Base-by-base conservation (phyloP, 129 eudicot species). In the Helianthus tuberosus region DNA sequence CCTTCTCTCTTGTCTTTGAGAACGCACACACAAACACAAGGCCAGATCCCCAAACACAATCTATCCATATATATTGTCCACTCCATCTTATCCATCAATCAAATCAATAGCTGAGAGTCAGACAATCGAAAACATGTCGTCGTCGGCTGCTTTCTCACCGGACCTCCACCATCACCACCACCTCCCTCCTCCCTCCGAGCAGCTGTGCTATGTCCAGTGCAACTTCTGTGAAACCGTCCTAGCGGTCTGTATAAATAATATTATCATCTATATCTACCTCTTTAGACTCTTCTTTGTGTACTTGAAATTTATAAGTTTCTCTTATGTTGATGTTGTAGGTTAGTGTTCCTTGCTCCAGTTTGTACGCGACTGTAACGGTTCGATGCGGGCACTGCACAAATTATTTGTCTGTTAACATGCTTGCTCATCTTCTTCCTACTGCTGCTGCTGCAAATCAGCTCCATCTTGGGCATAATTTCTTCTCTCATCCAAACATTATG, bases 361-460 rank as follows among this genome's bases (percentile, higher is more conserved):
- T 95, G 90, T 87, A 83, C 87, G 82, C 88, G 67, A 91, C 87
- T 1, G 97, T 91, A 15, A 91, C 97, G 5, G 99, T 95, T 68
- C 79, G 96, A 85, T 95, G 99, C 55, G 99, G 99, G 9, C 97
- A 95, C 83, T 95, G 99, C 92, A 70, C 90, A 49, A 91, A 89
- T 80, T 89, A 88, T 32, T 79, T 95, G 73, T 85, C 94, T 10
- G 94, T 89, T 23, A 85, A 88, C 86, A 88, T 86, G 97, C 81
- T 88, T 4, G 88, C 83, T 13, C 77, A 83, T 68, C 93, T 88
- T 58, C 83, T 90, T 63, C 97, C 95, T 15, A 35, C 96, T 27
- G 58, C 82, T 1, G 82, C 77, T 10, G 77, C 69, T 2, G 84
- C 96, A 6, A 86, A 84, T 82, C 89, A 91, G 71, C 86, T 90